Base-by-base conservation (phyloP, 78 protist species). In the Dictyostelium firmibasis region DNA sequence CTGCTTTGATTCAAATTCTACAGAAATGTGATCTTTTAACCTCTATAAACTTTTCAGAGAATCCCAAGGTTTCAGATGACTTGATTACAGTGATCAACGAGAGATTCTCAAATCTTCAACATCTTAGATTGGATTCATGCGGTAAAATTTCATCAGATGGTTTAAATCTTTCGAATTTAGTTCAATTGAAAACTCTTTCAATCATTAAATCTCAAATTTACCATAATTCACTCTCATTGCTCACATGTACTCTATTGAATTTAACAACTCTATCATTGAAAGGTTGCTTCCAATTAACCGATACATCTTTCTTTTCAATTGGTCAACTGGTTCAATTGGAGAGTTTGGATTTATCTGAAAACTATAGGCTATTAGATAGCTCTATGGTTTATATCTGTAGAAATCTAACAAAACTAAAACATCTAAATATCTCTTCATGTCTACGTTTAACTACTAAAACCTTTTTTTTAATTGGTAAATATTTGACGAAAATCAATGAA, bases 321-420 rank as follows among this genome's bases (percentile, higher is more conserved):
- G 70, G 64, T 3, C 16, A 64, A 23, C 64, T 89, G 25, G 35
- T 10, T 3, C 81, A 78, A 47, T 62, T 89, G 20, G 87, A 89
- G 41, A 79, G 75, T 33, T 62, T 89, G 25, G 94, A 89, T 84
- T 1, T 89, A 20, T 62, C 81, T 20, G 87, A 89, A 33, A 89
- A 81, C 53, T 69, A 81, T 70, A 10, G 94, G 23, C n/a, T 89
- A 1, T 69, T 89, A 7, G 94, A 89, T 81, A 69, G 33, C 13
- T 69, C 94, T 18, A 89, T 89, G 94, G 53, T 44, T 18, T 44
- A 62, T 2, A 89, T 89, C n/a, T 89, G 94, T 69, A 89, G 83
- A 41, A 35, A 33, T 31, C 16, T 89, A n/a, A 18, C 14, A 10
- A 53, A 81, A 0, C 18, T 89, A 35, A 78, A 81, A 35, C 50